Evolutionary conservation across 192 early-diverging fungal genomes (phyloP), one percentile per base, ranked within the genome.

Genomic region (Oehlia diaphana): DNA sequence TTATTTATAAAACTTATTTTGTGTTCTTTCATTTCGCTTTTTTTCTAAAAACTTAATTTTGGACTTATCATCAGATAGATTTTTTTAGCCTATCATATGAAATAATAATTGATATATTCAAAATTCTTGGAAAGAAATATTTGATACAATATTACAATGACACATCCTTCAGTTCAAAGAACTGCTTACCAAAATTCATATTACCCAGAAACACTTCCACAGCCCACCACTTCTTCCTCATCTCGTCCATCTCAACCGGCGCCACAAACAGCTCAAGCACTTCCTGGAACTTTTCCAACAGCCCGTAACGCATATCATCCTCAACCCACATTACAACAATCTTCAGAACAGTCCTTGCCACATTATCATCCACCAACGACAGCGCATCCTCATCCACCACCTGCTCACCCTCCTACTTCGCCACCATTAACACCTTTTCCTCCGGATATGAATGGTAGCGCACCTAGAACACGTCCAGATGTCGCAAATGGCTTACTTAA

Each of bases 231-330:
- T n/a, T 37, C 72, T 23, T 28, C 72, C 33, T 16, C 72, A 69
- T 69, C 67, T 69, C 67, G 67, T 19, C 67, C 26, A 69, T 16
- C 35, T 16, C 67, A 69, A 39, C 37, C 26, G 16, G 19, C 10
- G 42, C 21, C 9, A 70, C 68, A 35, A 28, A 4, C 68, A 37
- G 14, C 37, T 44, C 68, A 70, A n/a, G 9, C 7, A 21, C 37
- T 70, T 70, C 68, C 68, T 16, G 68, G 68, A 19, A 9, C 68
- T n/a, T 70, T 70, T 44, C 68, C 68, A 70, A 42, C 68, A 44
- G 21, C 68, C 9, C 31, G 68, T 61, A 31, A 9, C 50, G 13
- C 49, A 74, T 62, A 74, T 33, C 58, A 74, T 33, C 58, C 23
- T 13, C 73, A 50, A 26, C 58, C 50, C 19, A 35, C 23, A 33